A percentile compares a stretch with the other conserved stretches of the same genome.
Evolutionary conservation across 345 rosid genomes (phyloP).

Genomic region (Euphorbia tirucalli): DNA sequence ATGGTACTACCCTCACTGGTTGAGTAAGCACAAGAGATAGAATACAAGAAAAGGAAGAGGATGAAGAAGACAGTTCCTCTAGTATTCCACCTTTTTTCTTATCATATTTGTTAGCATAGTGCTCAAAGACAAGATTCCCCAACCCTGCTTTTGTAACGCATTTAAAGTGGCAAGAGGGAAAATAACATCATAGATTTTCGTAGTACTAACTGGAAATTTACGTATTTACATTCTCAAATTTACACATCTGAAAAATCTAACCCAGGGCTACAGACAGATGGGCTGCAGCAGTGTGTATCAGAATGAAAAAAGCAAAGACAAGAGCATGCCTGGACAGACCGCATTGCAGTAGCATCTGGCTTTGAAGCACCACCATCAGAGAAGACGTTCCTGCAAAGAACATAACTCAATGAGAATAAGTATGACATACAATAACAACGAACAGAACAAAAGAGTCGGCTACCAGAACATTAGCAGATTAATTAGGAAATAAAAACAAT

Average conservation of each 20-base stretch:
- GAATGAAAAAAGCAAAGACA: constrained; percentile 18
- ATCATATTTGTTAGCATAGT: background rate
- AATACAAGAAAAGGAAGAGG: background rate
- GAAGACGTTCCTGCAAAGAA: constrained; percentile 72
- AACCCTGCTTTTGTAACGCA: background rate
- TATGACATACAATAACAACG: background rate
- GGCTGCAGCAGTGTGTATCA: background rate
- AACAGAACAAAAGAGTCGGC: no score
- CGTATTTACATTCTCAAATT: background rate
- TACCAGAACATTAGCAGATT: background rate
- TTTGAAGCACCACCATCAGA: constrained; percentile 74
- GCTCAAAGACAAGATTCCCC: background rate
- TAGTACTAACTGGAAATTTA: background rate
- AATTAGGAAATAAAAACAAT: background rate
- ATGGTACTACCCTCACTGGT: no score
- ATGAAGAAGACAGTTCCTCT: background rate
- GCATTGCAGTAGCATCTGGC: constrained; percentile 55
- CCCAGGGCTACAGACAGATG: background rate
- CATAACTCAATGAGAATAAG: constrained; percentile 1
- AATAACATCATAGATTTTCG: background rate
- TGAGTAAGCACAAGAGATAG: no score
- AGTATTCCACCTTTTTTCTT: background rate
- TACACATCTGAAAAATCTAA: background rate
- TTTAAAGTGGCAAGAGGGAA: background rate
- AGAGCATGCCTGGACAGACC: constrained; percentile 66